Evolutionary conservation across 352 stramenopile species (phyloP).

Genomic region (Phytopythium ostracodes): DNA sequence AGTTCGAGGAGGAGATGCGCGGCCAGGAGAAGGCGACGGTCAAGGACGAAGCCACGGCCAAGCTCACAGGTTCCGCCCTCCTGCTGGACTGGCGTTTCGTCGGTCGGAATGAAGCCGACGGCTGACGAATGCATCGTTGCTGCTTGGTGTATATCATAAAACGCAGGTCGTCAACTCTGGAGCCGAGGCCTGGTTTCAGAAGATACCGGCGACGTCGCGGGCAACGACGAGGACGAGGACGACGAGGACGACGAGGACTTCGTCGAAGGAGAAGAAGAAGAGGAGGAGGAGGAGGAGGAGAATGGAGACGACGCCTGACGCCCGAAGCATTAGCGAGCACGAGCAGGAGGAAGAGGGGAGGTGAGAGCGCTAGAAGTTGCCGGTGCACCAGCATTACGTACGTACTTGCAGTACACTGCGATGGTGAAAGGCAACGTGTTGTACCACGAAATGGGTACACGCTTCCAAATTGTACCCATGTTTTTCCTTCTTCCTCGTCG

Average conservation of each 20-base stretch:
- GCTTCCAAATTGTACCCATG: constrained; percentile 12
- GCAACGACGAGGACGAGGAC: constrained; percentile 16
- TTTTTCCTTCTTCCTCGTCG: constrained; percentile 7
- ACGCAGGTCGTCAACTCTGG: constrained; percentile 59
- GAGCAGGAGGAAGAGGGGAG: neutral
- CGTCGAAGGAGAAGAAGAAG: constrained; percentile 23
- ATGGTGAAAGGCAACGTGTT: neutral
- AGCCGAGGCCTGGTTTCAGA: constrained; percentile 70
- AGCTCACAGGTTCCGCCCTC: constrained; percentile 55
- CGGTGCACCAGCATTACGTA: neutral
- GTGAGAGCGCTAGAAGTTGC: constrained; percentile 2
- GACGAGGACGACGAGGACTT: constrained; percentile 41
- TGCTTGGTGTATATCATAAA: neutral
- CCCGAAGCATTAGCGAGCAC: neutral
- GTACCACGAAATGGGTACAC: constrained; percentile 9
- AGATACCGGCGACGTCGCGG: constrained; percentile 35
- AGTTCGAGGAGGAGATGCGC: constrained; percentile 70
- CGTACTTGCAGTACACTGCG: no score
- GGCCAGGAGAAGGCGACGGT: constrained; percentile 33
- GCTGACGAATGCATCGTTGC: neutral
- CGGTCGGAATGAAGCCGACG: neutral
- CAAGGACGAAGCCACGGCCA: constrained; percentile 68
- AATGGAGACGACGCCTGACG: constrained; percentile 14
- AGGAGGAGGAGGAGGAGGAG: constrained; percentile 30
- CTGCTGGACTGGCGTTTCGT: neutral